Percentiles rank a stretch among this genome's conserved stretches.
phyloP scores from a whole-genome alignment of 2,329 filamentous ascomycete species.

The Ascochyta lentis region DNA sequence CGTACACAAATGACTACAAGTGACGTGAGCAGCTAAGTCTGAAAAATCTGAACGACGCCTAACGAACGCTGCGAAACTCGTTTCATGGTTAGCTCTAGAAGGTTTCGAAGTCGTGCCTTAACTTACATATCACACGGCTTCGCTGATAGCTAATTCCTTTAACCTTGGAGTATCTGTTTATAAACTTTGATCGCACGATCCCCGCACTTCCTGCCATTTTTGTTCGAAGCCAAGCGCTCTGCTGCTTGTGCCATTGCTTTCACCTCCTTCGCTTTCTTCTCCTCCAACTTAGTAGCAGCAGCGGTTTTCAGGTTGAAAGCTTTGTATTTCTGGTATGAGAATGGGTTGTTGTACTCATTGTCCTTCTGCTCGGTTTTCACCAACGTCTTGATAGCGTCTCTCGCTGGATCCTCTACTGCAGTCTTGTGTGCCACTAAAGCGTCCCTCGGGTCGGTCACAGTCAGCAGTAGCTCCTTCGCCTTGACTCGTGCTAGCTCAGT shows the following conservation, averaged over 20 bases:
- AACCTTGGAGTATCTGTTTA: neutral
- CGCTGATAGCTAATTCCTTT: no score
- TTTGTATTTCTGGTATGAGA: neutral
- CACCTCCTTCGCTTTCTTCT: neutral
- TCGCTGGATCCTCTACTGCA: no score
- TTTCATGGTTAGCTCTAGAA: no score
- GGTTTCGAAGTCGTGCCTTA: no score
- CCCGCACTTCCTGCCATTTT: neutral
- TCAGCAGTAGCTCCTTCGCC: slow-evolving; percentile 1
- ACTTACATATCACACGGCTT: no score
- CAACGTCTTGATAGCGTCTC: neutral
- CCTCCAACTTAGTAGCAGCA: neutral
- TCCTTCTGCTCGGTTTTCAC: neutral
- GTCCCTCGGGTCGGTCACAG: neutral
- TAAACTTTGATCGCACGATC: neutral
- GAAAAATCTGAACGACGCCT: no score
- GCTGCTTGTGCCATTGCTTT: neutral
- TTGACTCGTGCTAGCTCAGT: neutral
- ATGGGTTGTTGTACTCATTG: neutral
- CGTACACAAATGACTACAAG: no score
- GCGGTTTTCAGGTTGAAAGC: neutral
- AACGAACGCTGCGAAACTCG: no score
- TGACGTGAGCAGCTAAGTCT: no score
- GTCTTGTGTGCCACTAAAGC: neutral
- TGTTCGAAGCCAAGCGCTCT: neutral